These are phyloP conservation scores for Suillus tomentosus DNA, from an alignment of 768 basidiomycete species.

Conservation along the genomic window DNA sequence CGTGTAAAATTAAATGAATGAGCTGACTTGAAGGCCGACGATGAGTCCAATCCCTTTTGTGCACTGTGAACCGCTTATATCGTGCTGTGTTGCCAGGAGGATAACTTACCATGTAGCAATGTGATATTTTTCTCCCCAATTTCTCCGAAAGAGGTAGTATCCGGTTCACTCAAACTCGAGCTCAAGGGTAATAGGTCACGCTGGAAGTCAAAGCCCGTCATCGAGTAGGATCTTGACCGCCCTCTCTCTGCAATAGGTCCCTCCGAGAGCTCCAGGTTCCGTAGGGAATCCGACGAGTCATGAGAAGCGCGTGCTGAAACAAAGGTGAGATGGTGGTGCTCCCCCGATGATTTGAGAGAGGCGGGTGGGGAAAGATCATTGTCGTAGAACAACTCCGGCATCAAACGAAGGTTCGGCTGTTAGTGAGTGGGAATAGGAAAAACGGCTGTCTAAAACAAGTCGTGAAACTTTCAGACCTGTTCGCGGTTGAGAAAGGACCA, in stretches of 20 bases:
- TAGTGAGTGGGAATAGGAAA: neutral
- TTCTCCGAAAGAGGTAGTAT: constrained; percentile 44
- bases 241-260: constrained; percentile 45
- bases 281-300: constrained; percentile 74
- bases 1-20: neutral
- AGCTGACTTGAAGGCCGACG: constrained; percentile 72
- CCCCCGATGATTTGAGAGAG: constrained; percentile 17
- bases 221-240: constrained; percentile 62
- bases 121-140: constrained; percentile 71
- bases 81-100: constrained; percentile 9
- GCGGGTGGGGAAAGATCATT: constrained; percentile 19
- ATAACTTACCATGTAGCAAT: constrained; percentile 68
- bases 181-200: constrained; percentile 76
- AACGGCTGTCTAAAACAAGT: neutral
- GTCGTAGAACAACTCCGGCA: neutral
- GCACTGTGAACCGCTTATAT: constrained; percentile 28
- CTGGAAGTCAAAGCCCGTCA: constrained; percentile 79
- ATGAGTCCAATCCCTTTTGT: constrained; percentile 73
- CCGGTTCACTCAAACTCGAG: constrained; percentile 73
- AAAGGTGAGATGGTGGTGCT: constrained; percentile 16
- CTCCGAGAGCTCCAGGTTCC: constrained; percentile 77
- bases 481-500: neutral
- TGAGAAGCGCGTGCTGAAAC: constrained; percentile 13
- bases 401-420: neutral
- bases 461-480: neutral